Evolutionary conservation across 129 eudicot species (phyloP), one percentile per base, ranked within the genome.

Genomic region (Tagetes erecta): DNA sequence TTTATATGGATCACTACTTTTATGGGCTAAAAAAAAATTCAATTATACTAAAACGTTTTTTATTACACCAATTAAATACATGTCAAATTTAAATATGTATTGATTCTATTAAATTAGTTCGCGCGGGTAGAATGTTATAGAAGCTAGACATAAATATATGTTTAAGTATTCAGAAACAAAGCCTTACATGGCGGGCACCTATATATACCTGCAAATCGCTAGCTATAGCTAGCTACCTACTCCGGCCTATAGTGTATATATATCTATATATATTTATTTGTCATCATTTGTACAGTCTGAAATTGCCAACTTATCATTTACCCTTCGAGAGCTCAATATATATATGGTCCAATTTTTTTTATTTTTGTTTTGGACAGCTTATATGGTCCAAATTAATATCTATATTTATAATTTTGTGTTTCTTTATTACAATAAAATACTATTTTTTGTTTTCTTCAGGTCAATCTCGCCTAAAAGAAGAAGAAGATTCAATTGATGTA

Each of bases 171-270:
- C 27, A 14, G 12, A 30, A 11, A 3, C 7, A 70, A 78, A 78
- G 72, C 82, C 82, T 49, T 71, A 71, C 63, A 77, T 77, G 50
- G 64, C 81, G 79, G 79, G 79, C 79, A 64, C 72, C 71, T 78
- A 78, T 39, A 38, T 78, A 78, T 39, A 38, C 60, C 80, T 76
- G 80, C 67, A 76, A n/a, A 68, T 67, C 51, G 80, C 69, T 57
- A 55, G 27, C 27, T 20, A 20, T 20, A 20, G 27, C 27, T 20
- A 20, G 27, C 27, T 20, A 20, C 27, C 27, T 20, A 20, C 27
- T 20, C 27, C 27, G 27, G 27, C 27, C 27, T 20, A 20, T 20
- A 20, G 27, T 20, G 27, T 20, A 20, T 20, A 20, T 20, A 20
- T 20, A 20, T 20, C 27, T 20, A 20, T 20, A 20, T 20, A 20